Evolutionary conservation across 805 yeast genomes (phyloP), one percentile per base, ranked within the genome.

Genomic region (Candida nonsorbophila): DNA sequence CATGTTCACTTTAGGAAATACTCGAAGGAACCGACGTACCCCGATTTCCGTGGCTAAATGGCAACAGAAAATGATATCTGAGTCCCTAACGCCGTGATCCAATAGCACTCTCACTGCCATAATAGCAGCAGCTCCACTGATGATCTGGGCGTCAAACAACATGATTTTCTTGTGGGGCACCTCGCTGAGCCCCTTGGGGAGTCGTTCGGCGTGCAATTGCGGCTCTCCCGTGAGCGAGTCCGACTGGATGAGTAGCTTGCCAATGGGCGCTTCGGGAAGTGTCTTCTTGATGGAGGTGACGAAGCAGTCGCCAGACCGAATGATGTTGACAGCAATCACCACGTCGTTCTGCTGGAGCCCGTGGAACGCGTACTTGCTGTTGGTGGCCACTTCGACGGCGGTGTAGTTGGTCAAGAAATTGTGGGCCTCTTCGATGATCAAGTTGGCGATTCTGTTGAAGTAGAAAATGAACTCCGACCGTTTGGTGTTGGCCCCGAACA

Each of bases 181-280:
- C 4, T 30, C 37, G 7, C 45, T 45, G 0, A 45, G 13, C 10
- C 38, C 28, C 16, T 41, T 36, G 0, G 97, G 96, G 21, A 90
- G 55, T 14, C 75, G 71, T 40, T 82, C 81, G n/a, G 79, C 76
- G 52, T 88, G 96, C 36, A 92, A 65, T 49, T 82, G 88, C 1
- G 98, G 97, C 56, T 90, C 97, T 6, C 97, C 97, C 0, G 97
- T 88, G 14, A 65, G 57, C 0, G 92, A 67, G 52, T 88, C 95
- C 6, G 94, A 79, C 55, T 87, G 95, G 44, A 90, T 87, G 26
- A 90, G 62, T 14, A 90, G 52, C 47, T 88, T 84, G 0, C 98
- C 97, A 20, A 86, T 68, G 7, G 75, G 69, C 8, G 85, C 77
- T 28, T 79, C 85, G 1, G 96, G 90, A 15, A 86, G 65, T 0